Evolutionary conservation across 176 grass and related monocot genomes (phyloP).

Genomic region (Neostapfia colusana): DNA sequence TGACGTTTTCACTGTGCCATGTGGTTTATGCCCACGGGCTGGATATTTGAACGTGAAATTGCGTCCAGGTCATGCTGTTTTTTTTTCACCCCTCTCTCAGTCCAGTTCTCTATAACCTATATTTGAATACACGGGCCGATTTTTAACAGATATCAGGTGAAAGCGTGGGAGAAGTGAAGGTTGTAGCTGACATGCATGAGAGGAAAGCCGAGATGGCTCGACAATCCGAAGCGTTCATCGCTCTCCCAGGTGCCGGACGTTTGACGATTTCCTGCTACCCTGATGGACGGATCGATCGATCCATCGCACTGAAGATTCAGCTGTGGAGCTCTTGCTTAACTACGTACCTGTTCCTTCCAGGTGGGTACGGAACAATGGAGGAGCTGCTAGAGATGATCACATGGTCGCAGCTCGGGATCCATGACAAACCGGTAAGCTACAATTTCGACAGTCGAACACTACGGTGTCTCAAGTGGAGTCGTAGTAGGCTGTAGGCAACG

Average conservation of each 20-base stretch:
- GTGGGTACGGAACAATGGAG: constrained; percentile 92
- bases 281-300: background rate
- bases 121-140: background rate
- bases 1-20: background rate
- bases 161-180: constrained; percentile 65
- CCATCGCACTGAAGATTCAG: background rate
- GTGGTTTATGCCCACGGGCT: too few relatives aligned
- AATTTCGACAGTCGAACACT: background rate
- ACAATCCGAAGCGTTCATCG: constrained; percentile 73
- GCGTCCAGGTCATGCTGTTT: background rate
- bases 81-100: background rate
- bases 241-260: constrained; percentile 61
- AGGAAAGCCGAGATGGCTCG: constrained; percentile 88
- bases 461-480: background rate
- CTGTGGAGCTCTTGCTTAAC: background rate
- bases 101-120: background rate
- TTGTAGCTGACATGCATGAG: constrained; percentile 80
- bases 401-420: constrained; percentile 87
- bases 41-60: background rate
- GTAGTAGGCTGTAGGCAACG: too few relatives aligned
- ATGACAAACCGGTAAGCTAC: constrained; percentile 76
- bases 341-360: constrained; percentile 28
- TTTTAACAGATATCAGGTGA: constrained; percentile 67
- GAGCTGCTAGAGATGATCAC: constrained; percentile 91
- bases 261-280: background rate